These are phyloP conservation scores for Marsdenia floribunda DNA, from an alignment of 257 asterid genomes.

Conservation along the genomic window DNA sequence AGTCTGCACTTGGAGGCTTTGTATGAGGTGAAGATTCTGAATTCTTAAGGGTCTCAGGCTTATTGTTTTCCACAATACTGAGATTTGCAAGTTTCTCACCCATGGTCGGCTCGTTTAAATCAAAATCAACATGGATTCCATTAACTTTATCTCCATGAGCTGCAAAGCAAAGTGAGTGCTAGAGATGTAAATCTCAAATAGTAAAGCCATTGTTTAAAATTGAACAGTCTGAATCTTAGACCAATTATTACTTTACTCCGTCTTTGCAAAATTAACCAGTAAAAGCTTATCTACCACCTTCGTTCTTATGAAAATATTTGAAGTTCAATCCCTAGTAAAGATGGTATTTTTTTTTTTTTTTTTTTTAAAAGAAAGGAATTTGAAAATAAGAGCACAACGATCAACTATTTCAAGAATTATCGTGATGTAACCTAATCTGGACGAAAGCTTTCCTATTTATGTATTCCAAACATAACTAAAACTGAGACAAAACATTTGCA, in stretches of 20 bases:
- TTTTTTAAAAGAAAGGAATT: neutral
- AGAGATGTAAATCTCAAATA: neutral
- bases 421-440: neutral
- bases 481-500: neutral
- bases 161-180: constrained; percentile 15
- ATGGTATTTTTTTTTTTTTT: too few relatives aligned
- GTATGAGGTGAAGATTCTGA: constrained; percentile 28
- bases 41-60: constrained; percentile 26
- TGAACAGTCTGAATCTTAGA: too few relatives aligned
- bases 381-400: neutral
- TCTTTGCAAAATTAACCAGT: too few relatives aligned
- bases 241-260: too few relatives aligned
- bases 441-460: neutral
- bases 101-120: constrained; percentile 79
- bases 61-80: constrained; percentile 38
- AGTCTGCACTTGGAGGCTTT: constrained; percentile 87
- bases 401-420: neutral
- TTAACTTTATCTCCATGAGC: constrained; percentile 46
- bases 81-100: constrained; percentile 81
- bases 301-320: too few relatives aligned
- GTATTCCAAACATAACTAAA: neutral
- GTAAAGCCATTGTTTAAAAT: too few relatives aligned
- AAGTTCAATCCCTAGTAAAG: too few relatives aligned
- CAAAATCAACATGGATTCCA: constrained; percentile 36
- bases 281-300: too few relatives aligned